Evolutionary conservation across 176 grass and related monocot species (phyloP).

Genomic region (Phyllostachys edulis): DNA sequence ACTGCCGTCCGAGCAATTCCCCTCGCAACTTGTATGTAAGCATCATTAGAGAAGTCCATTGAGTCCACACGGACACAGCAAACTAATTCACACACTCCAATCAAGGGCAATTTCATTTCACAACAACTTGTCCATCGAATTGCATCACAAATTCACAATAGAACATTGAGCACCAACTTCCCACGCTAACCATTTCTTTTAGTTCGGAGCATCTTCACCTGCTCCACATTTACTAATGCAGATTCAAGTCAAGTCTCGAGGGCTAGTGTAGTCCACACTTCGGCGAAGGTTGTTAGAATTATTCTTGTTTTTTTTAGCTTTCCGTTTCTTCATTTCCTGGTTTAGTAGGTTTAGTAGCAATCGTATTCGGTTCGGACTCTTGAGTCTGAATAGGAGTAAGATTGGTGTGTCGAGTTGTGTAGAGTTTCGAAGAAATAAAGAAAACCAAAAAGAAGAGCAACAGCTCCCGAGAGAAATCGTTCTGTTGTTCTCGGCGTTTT

Average conservation of each 20-base stretch:
- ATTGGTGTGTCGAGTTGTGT: no score
- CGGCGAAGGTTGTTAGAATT: background rate
- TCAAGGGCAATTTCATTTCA: background rate
- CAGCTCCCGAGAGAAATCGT: no score
- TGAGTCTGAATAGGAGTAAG: no score
- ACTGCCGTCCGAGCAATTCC: background rate
- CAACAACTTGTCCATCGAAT: background rate
- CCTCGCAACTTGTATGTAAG: background rate
- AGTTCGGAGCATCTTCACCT: background rate
- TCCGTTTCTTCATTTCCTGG: no score
- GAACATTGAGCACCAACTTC: background rate
- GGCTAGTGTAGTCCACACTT: background rate
- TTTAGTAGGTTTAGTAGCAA: no score
- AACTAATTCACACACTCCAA: background rate
- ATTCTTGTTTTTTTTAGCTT: no score
- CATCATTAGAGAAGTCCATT: background rate
- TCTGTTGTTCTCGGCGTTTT: no score
- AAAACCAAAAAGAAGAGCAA: no score
- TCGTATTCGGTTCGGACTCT: no score
- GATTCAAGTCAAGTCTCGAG: background rate
- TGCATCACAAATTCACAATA: no score
- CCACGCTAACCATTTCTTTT: background rate
- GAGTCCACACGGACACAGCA: background rate
- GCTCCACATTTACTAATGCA: background rate
- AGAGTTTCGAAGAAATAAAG: no score